Evolutionary conservation across 2,329 filamentous ascomycete species (phyloP).

Genomic region (Thyridium curvatum): DNA sequence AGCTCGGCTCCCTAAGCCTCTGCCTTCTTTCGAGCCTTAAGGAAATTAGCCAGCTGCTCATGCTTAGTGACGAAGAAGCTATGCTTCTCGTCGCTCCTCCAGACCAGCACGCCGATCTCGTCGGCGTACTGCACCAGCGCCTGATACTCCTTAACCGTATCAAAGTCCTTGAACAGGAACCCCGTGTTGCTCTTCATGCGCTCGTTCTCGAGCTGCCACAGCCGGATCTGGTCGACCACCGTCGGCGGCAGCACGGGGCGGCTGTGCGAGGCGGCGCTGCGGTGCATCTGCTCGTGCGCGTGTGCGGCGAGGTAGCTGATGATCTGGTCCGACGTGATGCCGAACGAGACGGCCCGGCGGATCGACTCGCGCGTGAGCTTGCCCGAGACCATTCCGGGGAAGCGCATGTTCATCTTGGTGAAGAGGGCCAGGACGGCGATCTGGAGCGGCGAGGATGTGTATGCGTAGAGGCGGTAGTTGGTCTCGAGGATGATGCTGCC

Average conservation of each 20-base stretch:
- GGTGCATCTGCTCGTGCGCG: constrained; percentile 89
- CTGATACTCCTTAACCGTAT: constrained; percentile 61
- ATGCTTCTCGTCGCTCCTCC: constrained; percentile 72
- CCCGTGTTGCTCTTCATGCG: constrained; percentile 79
- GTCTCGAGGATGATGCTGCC: constrained; percentile 96
- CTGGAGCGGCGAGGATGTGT: constrained; percentile 88
- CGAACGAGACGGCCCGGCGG: constrained; percentile 76
- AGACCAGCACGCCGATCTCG: constrained; percentile 83
- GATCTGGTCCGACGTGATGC: constrained; percentile 93
- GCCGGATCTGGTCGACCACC: constrained; percentile 91
- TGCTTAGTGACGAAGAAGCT: constrained; percentile 91
- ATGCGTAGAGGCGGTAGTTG: constrained; percentile 96
- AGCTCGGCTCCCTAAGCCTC: constrained; percentile 12
- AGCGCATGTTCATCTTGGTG: constrained; percentile 79
- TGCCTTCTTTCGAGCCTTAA: constrained; percentile 57
- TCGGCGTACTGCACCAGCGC: constrained; percentile 73
- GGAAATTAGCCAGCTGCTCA: constrained; percentile 79
- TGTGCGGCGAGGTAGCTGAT: constrained; percentile 88
- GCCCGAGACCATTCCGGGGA: constrained; percentile 89
- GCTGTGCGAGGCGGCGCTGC: constrained; percentile 49
- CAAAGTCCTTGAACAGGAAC: constrained; percentile 87
- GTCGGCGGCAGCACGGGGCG: constrained; percentile 83
- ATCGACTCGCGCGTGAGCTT: constrained; percentile 86
- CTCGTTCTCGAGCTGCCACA: constrained; percentile 97
- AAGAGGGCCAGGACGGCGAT: constrained; percentile 93